These are phyloP conservation scores for Penstemon barbatus DNA, from an alignment of 257 asterid genomes.

Conservation along the genomic window DNA sequence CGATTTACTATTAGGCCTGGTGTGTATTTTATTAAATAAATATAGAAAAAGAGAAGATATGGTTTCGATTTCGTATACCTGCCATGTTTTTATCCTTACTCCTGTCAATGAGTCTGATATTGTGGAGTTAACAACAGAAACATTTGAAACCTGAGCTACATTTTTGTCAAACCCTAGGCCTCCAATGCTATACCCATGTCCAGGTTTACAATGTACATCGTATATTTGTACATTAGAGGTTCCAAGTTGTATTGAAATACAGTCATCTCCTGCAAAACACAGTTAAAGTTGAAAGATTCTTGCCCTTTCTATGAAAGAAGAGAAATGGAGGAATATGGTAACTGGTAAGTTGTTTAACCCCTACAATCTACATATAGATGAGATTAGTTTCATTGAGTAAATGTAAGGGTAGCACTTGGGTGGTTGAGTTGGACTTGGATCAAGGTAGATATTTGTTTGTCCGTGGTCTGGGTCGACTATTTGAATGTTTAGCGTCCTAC, in stretches of 20 bases:
- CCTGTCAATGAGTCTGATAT: conserved; percentile 26
- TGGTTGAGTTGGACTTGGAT: background rate
- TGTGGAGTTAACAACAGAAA: conserved; percentile 17
- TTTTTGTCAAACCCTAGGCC: conserved; percentile 5
- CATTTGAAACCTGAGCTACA: conserved; percentile 13
- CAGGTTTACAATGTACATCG: conserved; percentile 30
- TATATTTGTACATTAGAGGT: conserved; percentile 16
- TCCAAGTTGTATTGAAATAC: conserved; percentile 31
- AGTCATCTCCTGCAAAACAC: conserved; percentile 28
- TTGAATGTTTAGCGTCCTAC: background rate
- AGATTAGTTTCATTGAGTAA: no score
- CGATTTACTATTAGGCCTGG: no score
- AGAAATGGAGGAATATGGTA: no score
- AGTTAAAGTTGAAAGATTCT: no score
- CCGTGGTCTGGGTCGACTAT: background rate
- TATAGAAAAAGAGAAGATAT: background rate
- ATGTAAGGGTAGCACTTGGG: no score
- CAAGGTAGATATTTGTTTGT: background rate
- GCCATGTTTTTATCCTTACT: conserved; percentile 30
- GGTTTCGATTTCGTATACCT: background rate
- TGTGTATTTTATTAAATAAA: background rate
- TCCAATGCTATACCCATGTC: conserved; percentile 36
- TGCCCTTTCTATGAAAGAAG: no score
- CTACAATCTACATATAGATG: no score
- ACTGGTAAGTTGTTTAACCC: no score